These are phyloP conservation scores for Rhizopus stolonifer DNA, from an alignment of 371 early-diverging fungal species.

Conservation along the genomic window DNA sequence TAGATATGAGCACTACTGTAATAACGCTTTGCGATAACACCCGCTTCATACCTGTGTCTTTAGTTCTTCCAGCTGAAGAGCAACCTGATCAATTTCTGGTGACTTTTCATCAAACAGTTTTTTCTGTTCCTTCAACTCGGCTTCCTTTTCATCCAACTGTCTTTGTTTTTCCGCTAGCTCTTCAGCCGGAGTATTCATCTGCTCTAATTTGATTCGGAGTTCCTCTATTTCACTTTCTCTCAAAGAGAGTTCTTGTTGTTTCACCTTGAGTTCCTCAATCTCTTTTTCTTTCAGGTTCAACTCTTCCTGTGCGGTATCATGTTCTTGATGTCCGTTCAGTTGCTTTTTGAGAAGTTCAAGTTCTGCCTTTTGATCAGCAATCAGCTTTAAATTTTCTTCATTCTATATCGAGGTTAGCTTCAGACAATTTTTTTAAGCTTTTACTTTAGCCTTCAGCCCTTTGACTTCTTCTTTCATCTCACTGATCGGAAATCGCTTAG, in stretches of 20 bases:
- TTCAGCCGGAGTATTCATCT: slow-evolving; percentile 13
- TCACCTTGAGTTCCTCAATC: slow-evolving; percentile 15
- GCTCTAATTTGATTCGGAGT: slow-evolving; percentile 20
- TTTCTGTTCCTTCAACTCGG: slow-evolving; percentile 26
- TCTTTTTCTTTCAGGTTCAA: not conserved
- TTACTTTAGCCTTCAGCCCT: slow-evolving; percentile 29
- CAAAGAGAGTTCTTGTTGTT: slow-evolving; percentile 25
- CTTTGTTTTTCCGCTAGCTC: slow-evolving; percentile 32
- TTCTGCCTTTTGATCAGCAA: slow-evolving; percentile 44
- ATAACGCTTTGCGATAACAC: not conserved
- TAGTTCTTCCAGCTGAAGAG: slow-evolving; percentile 34
- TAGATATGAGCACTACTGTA: no score
- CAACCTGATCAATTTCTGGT: slow-evolving; percentile 27
- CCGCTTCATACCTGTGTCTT: slow-evolving; percentile 27
- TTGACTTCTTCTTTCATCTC: slow-evolving; percentile 34
- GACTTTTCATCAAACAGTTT: slow-evolving; percentile 22
- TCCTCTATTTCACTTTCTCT: slow-evolving; percentile 36
- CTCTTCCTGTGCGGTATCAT: slow-evolving; percentile 4
- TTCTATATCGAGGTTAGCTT: slow-evolving; percentile 36
- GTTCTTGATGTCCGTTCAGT: slow-evolving; percentile 15
- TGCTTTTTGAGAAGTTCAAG: slow-evolving; percentile 30
- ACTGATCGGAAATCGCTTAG: slow-evolving; percentile 19
- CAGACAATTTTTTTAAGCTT: not conserved
- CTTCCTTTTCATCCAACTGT: slow-evolving; percentile 25
- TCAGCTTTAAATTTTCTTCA: slow-evolving; percentile 40